Percentiles rank a stretch among this genome's conserved stretches.
These are phyloP conservation scores for Leccinum solheimii DNA, from an alignment of 1,284 basidiomycete species.

Conservation along the genomic window DNA sequence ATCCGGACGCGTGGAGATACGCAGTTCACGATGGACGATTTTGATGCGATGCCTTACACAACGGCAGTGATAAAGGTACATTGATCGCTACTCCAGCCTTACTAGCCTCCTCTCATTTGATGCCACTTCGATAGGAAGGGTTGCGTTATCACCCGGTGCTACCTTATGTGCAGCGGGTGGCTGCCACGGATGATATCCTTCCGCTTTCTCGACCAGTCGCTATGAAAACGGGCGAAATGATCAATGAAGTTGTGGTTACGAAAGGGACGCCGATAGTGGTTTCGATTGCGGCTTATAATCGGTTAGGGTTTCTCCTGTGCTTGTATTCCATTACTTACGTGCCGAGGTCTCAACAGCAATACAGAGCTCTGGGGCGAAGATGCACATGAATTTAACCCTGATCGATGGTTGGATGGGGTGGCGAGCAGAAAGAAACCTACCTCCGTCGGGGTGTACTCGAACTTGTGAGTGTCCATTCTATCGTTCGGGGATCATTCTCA, in stretches of 20 bases:
- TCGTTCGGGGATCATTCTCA: not conserved
- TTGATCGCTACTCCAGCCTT: not conserved
- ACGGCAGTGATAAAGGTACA: slow-evolving; percentile 53
- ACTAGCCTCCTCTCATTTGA: not conserved
- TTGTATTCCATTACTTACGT: not conserved
- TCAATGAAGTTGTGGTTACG: slow-evolving; percentile 21
- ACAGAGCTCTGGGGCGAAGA: not conserved
- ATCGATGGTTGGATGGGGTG: not conserved
- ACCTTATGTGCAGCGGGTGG: slow-evolving; percentile 37
- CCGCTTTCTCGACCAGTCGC: slow-evolving; percentile 31
- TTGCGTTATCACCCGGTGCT: slow-evolving; percentile 41
- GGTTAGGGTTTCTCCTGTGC: slow-evolving; percentile 17
- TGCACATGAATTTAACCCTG: slow-evolving; percentile 10
- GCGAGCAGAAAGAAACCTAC: slow-evolving; percentile 18
- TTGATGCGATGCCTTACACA: slow-evolving; percentile 53
- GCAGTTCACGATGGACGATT: slow-evolving; percentile 44
- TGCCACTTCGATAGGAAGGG: slow-evolving; percentile 34
- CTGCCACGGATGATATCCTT: slow-evolving; percentile 13
- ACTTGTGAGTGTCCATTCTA: slow-evolving; percentile 42
- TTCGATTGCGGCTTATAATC: slow-evolving; percentile 8
- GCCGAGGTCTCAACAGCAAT: not conserved
- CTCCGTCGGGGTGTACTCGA: slow-evolving; percentile 39
- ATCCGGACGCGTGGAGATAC: slow-evolving; percentile 41
- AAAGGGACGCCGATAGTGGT: slow-evolving; percentile 12
- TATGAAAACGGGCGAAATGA: not conserved